These are phyloP conservation scores for Naganishia vishniacii DNA, from an alignment of 768 basidiomycete genomes.

Conservation along the genomic window DNA sequence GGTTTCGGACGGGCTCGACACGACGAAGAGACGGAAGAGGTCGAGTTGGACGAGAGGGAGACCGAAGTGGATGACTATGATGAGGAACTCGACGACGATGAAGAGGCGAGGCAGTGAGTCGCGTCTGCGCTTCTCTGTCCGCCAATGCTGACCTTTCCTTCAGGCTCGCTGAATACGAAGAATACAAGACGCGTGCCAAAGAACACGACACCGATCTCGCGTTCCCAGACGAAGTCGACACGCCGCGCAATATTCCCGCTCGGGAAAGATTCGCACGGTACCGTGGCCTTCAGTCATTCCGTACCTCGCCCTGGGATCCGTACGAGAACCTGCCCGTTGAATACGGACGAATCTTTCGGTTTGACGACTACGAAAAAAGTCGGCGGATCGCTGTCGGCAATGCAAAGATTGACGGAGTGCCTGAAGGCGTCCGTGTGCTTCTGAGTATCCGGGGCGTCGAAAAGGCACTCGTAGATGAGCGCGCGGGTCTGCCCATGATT, in stretches of 20 bases:
- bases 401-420: conserved; percentile 56
- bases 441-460: conserved; percentile 73
- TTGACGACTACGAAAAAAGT: conserved; percentile 87
- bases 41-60: conserved; percentile 52
- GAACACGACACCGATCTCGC: conserved; percentile 55
- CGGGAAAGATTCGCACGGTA: conserved; percentile 80
- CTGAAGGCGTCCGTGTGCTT: conserved; percentile 78
- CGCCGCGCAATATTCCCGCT: conserved; percentile 76
- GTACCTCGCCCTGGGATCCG: conserved; percentile 96
- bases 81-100: conserved; percentile 57
- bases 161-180: conserved; percentile 64
- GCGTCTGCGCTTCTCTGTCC: neutral
- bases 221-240: conserved; percentile 97
- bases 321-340: conserved; percentile 91
- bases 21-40: conserved; percentile 54
- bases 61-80: conserved; percentile 53
- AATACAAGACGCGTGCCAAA: conserved; percentile 46
- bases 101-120: conserved; percentile 78
- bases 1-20: conserved; percentile 32
- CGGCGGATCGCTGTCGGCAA: conserved; percentile 60
- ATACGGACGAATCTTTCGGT: conserved; percentile 92
- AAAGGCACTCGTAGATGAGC: conserved; percentile 53
- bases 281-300: conserved; percentile 82
- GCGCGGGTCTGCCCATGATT: conserved; percentile 55
- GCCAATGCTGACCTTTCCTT: neutral